Evolutionary conservation across 2,329 filamentous ascomycete genomes (phyloP), one percentile per base, ranked within the genome.

Genomic region (Myriosclerotinia curreyana): DNA sequence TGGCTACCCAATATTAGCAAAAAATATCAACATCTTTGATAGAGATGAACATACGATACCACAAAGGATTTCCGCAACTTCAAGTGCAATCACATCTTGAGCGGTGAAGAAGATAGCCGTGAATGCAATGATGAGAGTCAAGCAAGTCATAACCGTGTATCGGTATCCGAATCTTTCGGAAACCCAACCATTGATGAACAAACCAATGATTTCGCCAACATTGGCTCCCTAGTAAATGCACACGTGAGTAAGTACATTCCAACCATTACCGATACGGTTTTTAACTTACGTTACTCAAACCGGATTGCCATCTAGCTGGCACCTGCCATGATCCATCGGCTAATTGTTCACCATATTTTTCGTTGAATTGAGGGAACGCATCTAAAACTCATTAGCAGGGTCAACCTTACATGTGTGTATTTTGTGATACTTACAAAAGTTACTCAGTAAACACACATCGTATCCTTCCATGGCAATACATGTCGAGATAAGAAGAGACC

Each of bases 91-190:
- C 25, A 82, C 76, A 51, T 78, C 79, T 55, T 76, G 74, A 4
- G 80, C 80, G 6, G 80, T 81, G 74, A 83, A 82, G 66, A 80
- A 80, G 60, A 83, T 78, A 31, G 80, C 76, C n/a, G 80, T 80
- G 69, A 78, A 79, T 2, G 75, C 77, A 38, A 74, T 75, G 61
- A 82, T 74, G 3, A 67, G 62, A 58, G 67, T 52, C 44, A 74
- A 64, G 8, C 70, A 67, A 5, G 66, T 66, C 25, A 73, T 55
- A 46, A 73, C 67, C 3, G 68, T 44, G 76, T 77, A 70, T 79
- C 79, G 50, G 75, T 69, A 70, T 22, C 69, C 69, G 63, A 79
- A 80, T 11, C 76, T 75, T 65, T 82, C 80, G n/a, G 77, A 79
- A 7, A 79, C 76, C 71, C 76, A 80, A 28, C 80, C 80, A 66